Base-by-base conservation (phyloP, 2,329 filamentous ascomycete species). In the Xylariaceae sp. region DNA sequence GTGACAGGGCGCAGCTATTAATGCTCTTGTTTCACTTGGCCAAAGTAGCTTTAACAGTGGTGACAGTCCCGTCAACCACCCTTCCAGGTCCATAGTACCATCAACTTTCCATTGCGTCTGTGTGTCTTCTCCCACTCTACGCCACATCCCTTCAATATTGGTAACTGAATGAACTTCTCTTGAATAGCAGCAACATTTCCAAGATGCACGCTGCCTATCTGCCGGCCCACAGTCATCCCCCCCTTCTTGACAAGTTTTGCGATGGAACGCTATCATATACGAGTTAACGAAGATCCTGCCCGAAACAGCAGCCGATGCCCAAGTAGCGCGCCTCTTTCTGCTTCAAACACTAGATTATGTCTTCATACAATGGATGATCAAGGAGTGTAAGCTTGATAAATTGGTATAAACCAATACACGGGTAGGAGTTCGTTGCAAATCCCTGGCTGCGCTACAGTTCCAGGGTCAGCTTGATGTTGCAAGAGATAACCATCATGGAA, bases 251-350 rank as follows among this genome's bases (percentile, higher is more conserved):
- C 40, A 3, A 66, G 56, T 17, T 16, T 50, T 23, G 53, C 59
- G 8, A 64, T 48, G 63, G 63, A 3, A 66, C 62, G 12, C 69
- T 69, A 39, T 70, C 66, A 24, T 55, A 46, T 3, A 68, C 62
- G 14, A 71, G 53, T 44, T 64, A 53, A 6, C 68, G 67, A 8
- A 71, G 56, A 43, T 70, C 69, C 31, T 71, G 67, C 2, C 65
- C 70, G 26, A 72, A 65, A 52, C 69, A 70, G 46, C 69, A 69
- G 11, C 67, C 69, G 9, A 73, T 46, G 26, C 72, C 69, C 5
- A 72, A 51, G 48, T 69, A 67, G 8, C 37, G 50, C 3, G 60
- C 59, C 6, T 34, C 49, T 14, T 47, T 3, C 4, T 6, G 23
- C 31, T 34, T 43, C 44, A 62, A 52, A n/a, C 50, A 43, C 53